A percentile compares a stretch with the other conserved stretches of the same genome.
Evolutionary conservation across 2,329 filamentous ascomycete genomes (phyloP).

Genomic region (Paecilomyces fulvus): DNA sequence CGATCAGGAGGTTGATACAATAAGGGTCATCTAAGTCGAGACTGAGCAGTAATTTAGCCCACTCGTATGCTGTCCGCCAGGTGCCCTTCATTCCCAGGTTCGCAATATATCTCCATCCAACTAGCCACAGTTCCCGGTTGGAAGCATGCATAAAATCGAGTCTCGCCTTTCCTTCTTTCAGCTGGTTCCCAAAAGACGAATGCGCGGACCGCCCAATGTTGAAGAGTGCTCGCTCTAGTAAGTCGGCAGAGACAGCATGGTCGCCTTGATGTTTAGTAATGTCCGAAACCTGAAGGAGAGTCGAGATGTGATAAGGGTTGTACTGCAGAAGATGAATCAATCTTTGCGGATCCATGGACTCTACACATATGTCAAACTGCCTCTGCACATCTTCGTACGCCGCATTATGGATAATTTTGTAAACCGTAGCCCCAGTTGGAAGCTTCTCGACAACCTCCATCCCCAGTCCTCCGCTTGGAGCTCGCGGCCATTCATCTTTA

Average conservation of each 20-base stretch:
- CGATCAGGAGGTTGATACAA: slow-evolving; percentile 69
- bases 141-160: slow-evolving; percentile 74
- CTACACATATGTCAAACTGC: slow-evolving; percentile 71
- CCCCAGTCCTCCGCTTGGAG: slow-evolving; percentile 68
- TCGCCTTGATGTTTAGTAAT: slow-evolving; percentile 89
- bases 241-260: slow-evolving; percentile 72
- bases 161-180: slow-evolving; percentile 70
- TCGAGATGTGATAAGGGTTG: slow-evolving; percentile 85
- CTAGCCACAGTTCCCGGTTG: slow-evolving; percentile 88
- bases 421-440: slow-evolving; percentile 57
- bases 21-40: slow-evolving; percentile 75
- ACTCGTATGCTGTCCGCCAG: slow-evolving; percentile 86
- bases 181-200: slow-evolving; percentile 66
- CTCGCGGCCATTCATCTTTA: slow-evolving; percentile 77
- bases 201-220: slow-evolving; percentile 84
- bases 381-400: slow-evolving; percentile 66
- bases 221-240: slow-evolving; percentile 86
- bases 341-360: slow-evolving; percentile 72
- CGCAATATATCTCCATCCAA: slow-evolving; percentile 78
- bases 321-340: slow-evolving; percentile 67
- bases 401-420: slow-evolving; percentile 66
- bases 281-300: slow-evolving; percentile 85
- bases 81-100: slow-evolving; percentile 86
- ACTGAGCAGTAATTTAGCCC: slow-evolving; percentile 75
- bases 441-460: slow-evolving; percentile 62